Percentiles rank a stretch among this genome's conserved stretches.
Conservation (phyloP, 2,329 filamentous ascomycete genomes). For the Hymenotorrendiella dingleyae region DNA sequence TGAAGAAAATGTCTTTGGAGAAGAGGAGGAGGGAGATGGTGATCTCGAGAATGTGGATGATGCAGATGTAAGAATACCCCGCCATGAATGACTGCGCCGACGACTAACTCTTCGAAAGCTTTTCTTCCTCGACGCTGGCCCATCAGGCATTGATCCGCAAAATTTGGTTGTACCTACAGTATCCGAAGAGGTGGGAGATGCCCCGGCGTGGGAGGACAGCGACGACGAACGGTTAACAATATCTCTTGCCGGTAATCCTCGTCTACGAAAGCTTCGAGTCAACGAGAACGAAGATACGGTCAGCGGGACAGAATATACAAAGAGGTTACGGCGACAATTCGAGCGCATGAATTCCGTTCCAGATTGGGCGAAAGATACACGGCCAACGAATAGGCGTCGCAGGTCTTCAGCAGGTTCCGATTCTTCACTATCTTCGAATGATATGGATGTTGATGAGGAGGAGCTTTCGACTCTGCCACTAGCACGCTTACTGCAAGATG, state of each 20-base stretch:
- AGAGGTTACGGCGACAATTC: constrained; percentile 73
- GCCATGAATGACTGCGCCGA: neutral
- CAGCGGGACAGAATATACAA: constrained; percentile 78
- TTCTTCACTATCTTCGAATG: constrained; percentile 34
- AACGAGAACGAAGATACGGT: constrained; percentile 82
- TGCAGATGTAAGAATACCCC: constrained; percentile 44
- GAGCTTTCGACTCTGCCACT: constrained; percentile 69
- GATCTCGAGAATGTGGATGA: constrained; percentile 65
- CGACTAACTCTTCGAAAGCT: constrained; percentile 21
- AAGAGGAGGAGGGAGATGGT: constrained; percentile 42
- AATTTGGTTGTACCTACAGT: constrained; percentile 19
- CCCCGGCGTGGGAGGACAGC: constrained; percentile 83
- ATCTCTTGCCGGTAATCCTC: constrained; percentile 69
- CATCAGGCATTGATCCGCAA: constrained; percentile 20
- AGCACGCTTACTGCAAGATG: constrained; percentile 71
- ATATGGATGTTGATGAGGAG: constrained; percentile 48
- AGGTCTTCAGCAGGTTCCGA: constrained; percentile 43
- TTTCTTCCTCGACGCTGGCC: constrained; percentile 35
- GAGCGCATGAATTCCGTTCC: constrained; percentile 54
- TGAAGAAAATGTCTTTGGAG: constrained; percentile 28
- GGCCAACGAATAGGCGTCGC: constrained; percentile 44
- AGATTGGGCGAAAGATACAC: constrained; percentile 50
- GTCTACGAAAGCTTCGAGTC: constrained; percentile 75
- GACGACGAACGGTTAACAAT: constrained; percentile 86
- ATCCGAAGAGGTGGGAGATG: constrained; percentile 37